These are phyloP conservation scores for Viridothelium virens DNA, from an alignment of 495 filamentous ascomycete genomes.

Conservation along the genomic window DNA sequence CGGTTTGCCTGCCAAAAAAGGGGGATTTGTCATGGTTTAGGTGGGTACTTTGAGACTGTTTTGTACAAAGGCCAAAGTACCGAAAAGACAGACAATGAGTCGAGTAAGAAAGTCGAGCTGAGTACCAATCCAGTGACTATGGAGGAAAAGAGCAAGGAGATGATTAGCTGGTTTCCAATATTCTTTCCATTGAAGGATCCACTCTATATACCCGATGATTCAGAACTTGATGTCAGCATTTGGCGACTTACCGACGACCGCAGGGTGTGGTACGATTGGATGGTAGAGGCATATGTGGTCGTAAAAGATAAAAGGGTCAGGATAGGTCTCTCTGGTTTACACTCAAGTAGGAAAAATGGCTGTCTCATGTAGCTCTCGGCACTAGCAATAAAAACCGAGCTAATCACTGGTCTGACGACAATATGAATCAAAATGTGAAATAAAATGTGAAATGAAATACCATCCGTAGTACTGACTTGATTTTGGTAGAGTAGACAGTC, in stretches of 20 bases:
- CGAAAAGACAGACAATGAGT: constrained; percentile 23
- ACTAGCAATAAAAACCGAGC: too few relatives aligned
- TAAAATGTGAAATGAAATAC: too few relatives aligned
- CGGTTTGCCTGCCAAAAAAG: constrained; percentile 63
- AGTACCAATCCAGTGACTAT: constrained; percentile 91
- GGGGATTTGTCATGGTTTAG: constrained; percentile 84
- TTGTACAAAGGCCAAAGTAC: constrained; percentile 52
- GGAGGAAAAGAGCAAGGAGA: constrained; percentile 82
- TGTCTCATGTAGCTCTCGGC: constrained; percentile 65
- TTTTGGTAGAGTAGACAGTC: too few relatives aligned
- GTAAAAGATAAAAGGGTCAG: constrained; percentile 53
- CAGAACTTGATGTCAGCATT: constrained; percentile 82
- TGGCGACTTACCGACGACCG: constrained; percentile 90
- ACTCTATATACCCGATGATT: constrained; percentile 75
- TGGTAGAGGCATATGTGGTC: constrained; percentile 70
- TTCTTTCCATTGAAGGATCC: constrained; percentile 95
- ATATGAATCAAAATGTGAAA: too few relatives aligned
- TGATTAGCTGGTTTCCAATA: constrained; percentile 99
- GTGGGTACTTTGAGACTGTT: constrained; percentile 91
- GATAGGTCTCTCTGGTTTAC: constrained; percentile 73
- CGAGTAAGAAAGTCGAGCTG: constrained; percentile 58
- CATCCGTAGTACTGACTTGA: too few relatives aligned
- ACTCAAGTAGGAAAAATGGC: constrained; percentile 81
- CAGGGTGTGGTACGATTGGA: constrained; percentile 99
- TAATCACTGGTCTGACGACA: not conserved